Conservation (phyloP, 2,329 filamentous ascomycete species). For the Elsinoe australis region DNA sequence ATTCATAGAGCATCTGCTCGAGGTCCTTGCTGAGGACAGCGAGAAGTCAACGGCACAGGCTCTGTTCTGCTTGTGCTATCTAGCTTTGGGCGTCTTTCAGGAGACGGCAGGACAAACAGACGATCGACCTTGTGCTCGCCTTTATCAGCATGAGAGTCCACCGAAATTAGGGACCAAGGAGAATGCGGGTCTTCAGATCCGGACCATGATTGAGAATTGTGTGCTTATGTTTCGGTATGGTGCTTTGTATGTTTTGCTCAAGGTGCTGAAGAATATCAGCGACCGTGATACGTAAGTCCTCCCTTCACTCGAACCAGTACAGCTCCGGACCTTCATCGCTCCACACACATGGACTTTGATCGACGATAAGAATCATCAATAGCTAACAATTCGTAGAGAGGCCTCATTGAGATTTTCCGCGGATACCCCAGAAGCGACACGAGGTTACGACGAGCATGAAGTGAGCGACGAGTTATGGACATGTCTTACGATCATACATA, state of each 20-base stretch:
- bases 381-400: neutral
- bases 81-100: slow-evolving; percentile 43
- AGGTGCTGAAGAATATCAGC: slow-evolving; percentile 30
- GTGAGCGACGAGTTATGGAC: slow-evolving; percentile 41
- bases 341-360: no score
- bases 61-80: slow-evolving; percentile 41
- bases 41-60: slow-evolving; percentile 29
- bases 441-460: slow-evolving; percentile 18
- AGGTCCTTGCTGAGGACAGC: slow-evolving; percentile 29
- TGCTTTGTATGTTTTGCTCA: slow-evolving; percentile 36
- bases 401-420: slow-evolving; percentile 14
- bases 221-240: slow-evolving; percentile 35
- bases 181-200: slow-evolving; percentile 36
- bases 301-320: neutral
- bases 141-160: slow-evolving; percentile 23
- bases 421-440: slow-evolving; percentile 17
- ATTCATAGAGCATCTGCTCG: slow-evolving; percentile 47
- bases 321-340: neutral
- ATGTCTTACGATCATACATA: slow-evolving; percentile 42
- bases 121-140: slow-evolving; percentile 15
- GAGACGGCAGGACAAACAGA: slow-evolving; percentile 38
- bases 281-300: slow-evolving; percentile 22
- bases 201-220: slow-evolving; percentile 40
- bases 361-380: no score
- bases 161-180: slow-evolving; percentile 29